A percentile compares a stretch with the other conserved stretches of the same genome.
Conservation (phyloP, 106 monocot species). For the Acorus gramineus region DNA sequence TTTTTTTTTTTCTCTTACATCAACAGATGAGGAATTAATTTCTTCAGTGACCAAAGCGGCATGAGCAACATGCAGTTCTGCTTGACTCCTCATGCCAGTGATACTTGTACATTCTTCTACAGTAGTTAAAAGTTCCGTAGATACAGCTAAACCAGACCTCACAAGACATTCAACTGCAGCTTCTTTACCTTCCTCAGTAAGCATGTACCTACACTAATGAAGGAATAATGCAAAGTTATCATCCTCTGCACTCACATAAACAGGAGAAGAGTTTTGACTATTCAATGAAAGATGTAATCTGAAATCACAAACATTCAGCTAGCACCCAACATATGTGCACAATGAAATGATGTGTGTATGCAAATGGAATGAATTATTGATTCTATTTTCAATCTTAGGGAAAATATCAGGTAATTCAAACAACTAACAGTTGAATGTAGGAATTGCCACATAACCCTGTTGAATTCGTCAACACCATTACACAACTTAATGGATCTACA, state of each 20-base stretch:
- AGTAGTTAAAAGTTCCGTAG: conserved; percentile 4
- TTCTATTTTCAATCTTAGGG: no score
- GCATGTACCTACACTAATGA: conserved; percentile 56
- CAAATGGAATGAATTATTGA: no score
- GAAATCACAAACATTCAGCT: no score
- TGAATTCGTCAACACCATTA: no score
- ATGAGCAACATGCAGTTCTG: conserved; percentile 13
- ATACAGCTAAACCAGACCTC: conserved; percentile 62
- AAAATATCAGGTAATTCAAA: no score
- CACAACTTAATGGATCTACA: no score
- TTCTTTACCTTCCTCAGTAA: conserved; percentile 80
- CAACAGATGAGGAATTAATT: neutral
- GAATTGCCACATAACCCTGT: no score
- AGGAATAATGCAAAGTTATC: neutral
- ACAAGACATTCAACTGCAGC: conserved; percentile 68
- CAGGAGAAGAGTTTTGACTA: neutral
- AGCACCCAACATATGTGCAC: no score
- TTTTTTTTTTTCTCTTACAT: conserved; percentile 17
- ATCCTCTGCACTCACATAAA: neutral
- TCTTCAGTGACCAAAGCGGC: conserved; percentile 14
- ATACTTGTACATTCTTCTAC: conserved; percentile 11
- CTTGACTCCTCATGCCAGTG: conserved; percentile 8
- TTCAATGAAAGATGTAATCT: no score
- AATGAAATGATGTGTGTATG: no score
- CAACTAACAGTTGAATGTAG: no score